Evolutionary conservation across 345 rosid genomes (phyloP).

Genomic region (Moringa oleifera): DNA sequence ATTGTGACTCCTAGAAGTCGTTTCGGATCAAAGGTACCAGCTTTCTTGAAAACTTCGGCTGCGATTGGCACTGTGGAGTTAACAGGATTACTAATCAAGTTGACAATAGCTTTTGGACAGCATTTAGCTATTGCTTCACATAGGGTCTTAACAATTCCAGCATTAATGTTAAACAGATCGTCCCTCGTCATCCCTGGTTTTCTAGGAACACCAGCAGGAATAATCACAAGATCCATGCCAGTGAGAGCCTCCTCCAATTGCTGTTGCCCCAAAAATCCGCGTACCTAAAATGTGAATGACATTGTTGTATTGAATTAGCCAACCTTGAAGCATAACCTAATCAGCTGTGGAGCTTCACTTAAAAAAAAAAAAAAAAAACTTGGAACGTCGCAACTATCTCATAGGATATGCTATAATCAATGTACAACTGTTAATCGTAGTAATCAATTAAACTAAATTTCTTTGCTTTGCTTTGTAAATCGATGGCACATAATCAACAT

Average conservation of each 20-base stretch:
- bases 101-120: slow-evolving; percentile 82
- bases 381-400: background rate
- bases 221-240: slow-evolving; percentile 88
- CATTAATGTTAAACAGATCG: slow-evolving; percentile 94
- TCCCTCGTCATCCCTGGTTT: slow-evolving; percentile 99
- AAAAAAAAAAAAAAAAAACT: background rate
- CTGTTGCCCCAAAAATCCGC: slow-evolving; percentile 87
- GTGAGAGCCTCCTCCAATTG: slow-evolving; percentile 81
- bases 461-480: no score
- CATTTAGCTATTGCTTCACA: slow-evolving; percentile 81
- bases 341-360: background rate
- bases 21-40: slow-evolving; percentile 80
- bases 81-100: slow-evolving; percentile 90
- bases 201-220: slow-evolving; percentile 97
- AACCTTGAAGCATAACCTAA: background rate
- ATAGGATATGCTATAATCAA: background rate
- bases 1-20: slow-evolving; percentile 88
- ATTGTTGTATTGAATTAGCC: background rate
- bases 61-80: slow-evolving; percentile 96
- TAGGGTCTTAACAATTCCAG: slow-evolving; percentile 86
- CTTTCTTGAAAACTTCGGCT: slow-evolving; percentile 88
- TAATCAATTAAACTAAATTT: no score
- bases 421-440: background rate
- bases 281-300: slow-evolving; percentile 42
- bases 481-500: no score